These are phyloP conservation scores for Aphanomyces invadans DNA, from an alignment of 352 stramenopile species.

Conservation along the genomic window DNA sequence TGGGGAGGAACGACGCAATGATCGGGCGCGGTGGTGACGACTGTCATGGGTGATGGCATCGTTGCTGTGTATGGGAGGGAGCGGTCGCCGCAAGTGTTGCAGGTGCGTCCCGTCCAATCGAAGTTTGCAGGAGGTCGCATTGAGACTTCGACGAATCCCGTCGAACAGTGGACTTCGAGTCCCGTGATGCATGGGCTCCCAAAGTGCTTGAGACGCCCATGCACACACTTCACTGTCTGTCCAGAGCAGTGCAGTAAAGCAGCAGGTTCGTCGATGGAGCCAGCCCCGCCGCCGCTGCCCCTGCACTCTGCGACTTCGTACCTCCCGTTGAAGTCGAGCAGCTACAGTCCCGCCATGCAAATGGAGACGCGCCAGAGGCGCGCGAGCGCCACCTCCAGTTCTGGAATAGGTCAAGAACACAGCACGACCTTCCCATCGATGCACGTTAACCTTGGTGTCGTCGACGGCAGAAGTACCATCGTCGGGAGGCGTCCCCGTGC, in stretches of 20 bases:
- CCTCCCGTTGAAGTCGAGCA: not conserved
- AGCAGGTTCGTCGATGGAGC: not conserved
- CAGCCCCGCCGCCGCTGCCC: not conserved
- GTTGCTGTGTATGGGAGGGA: too few species aligned
- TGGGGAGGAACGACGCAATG: not conserved
- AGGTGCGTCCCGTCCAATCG: not conserved
- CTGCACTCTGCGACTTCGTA: too few species aligned
- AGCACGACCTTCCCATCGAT: slow-evolving; percentile 27
- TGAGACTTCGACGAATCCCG: not conserved
- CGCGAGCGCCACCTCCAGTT: not conserved
- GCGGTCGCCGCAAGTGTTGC: too few species aligned
- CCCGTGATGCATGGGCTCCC: not conserved
- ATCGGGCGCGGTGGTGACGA: not conserved
- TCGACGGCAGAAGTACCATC: too few species aligned
- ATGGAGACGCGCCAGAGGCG: not conserved
- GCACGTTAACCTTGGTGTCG: slow-evolving; percentile 81
- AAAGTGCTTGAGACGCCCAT: not conserved
- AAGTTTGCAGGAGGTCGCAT: not conserved
- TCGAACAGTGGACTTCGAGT: too few species aligned
- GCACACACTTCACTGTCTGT: not conserved
- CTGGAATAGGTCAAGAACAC: not conserved
- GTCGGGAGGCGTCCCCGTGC: slow-evolving; percentile 33
- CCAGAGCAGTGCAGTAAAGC: not conserved
- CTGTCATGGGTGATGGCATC: not conserved
- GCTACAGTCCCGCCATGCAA: not conserved